Conservation (phyloP, 345 rosid species). For the Euclidium syriacum region DNA sequence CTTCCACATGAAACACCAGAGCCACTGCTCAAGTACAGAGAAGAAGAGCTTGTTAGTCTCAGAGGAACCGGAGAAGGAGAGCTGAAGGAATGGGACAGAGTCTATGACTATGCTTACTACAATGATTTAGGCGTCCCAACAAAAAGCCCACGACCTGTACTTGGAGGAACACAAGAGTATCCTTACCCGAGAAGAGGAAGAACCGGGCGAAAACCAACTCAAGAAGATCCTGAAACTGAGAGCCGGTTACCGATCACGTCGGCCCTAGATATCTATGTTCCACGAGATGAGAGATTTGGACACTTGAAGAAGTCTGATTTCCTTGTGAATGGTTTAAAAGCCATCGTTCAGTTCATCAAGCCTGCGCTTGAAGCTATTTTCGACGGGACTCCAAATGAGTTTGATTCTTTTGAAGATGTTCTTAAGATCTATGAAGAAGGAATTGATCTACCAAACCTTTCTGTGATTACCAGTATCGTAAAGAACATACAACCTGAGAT, state of each 20-base stretch:
- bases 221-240: constrained; percentile 49
- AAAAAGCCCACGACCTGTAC: constrained; percentile 56
- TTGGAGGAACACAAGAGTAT: constrained; percentile 61
- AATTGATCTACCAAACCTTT: constrained; percentile 42
- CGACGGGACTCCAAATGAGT: constrained; percentile 48
- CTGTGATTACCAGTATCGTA: constrained; percentile 30
- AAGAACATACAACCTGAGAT: constrained; percentile 45
- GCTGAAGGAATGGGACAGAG: constrained; percentile 73
- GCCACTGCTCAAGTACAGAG: constrained; percentile 47
- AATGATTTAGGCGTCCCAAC: constrained; percentile 67
- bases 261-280: constrained; percentile 60
- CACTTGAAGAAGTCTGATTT: constrained; percentile 66
- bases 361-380: constrained; percentile 47
- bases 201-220: constrained; percentile 60
- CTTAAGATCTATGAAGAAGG: constrained; percentile 53
- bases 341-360: constrained; percentile 43
- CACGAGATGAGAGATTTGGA: constrained; percentile 76
- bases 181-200: constrained; percentile 93
- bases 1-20: constrained; percentile 68
- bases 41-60: constrained; percentile 52
- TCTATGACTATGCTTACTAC: constrained; percentile 82
- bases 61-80: constrained; percentile 72
- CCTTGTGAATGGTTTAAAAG: constrained; percentile 47
- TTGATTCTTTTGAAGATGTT: constrained; percentile 52
- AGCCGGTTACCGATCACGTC: constrained; percentile 41